Base-by-base conservation (phyloP, 2,329 filamentous ascomycete species). In the Diaporthe batatas region DNA sequence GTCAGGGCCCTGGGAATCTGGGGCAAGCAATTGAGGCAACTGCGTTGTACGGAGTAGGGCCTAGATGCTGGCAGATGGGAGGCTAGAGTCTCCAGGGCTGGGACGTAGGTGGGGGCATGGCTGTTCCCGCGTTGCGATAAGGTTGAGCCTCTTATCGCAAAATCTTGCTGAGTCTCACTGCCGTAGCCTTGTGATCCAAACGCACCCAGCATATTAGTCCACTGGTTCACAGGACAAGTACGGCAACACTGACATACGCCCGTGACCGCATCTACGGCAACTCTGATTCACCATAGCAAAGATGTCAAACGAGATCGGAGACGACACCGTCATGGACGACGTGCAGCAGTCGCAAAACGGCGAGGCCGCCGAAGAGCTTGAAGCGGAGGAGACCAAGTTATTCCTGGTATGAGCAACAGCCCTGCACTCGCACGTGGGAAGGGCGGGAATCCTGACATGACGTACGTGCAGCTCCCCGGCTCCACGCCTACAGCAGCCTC, bases 401-500 rank as follows among this genome's bases (percentile, higher is more conserved):
- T 72, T 73, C 51, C 65, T 73, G 68, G 74, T 74, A 73, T 47
- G 73, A 18, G 42, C 34, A 23, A 36, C 34, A 68, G 59, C n/a
- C 25, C 62, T 49, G 39, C 39, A 49, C 6, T 29, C 21, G 14
- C 12, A n/a, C 23, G 42, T 18, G 18, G 25, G 2, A 34, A 18
- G 53, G 72, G 76, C 74, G 77, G 73, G 72, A 34, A 53, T 6
- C 23, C 34, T 73, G 34, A 75, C 55, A 51, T 68, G 29, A 29
- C 29, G 44, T 39, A 69, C 64, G 67, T 51, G 71, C 73, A 98
- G 96, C 86, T 98, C 36, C 93, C 94, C 47, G 95, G 95, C 62
- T 93, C 94, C 71, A 93, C 89, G 83, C 93, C 96, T 65, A 96
- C 93, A 11, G 95, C 95, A 6, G 96, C 96, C 39, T 98, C 95